Conservation (phyloP, 148 eudicot species). For the Pharnaceum exiguum region DNA sequence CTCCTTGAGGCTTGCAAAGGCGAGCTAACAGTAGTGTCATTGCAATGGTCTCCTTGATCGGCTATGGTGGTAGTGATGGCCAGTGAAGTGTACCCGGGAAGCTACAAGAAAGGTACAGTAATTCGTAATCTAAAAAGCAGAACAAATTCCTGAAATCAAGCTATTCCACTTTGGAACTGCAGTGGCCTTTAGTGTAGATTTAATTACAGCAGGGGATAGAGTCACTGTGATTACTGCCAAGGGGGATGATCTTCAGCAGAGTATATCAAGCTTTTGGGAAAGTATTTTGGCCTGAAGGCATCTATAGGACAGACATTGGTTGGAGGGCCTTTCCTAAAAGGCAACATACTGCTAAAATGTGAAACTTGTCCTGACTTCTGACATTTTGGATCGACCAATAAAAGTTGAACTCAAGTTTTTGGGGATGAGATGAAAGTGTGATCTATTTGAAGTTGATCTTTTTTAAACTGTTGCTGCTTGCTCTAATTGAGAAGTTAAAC, state of each 20-base stretch:
- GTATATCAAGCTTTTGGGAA: constrained; percentile 66
- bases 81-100: constrained; percentile 90
- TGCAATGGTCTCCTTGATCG: constrained; percentile 79
- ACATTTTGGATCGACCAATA: not conserved
- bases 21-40: constrained; percentile 50
- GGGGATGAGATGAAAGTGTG: too few relatives aligned
- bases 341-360: constrained; percentile 5
- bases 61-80: constrained; percentile 99
- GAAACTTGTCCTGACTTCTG: not conserved
- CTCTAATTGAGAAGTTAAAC: too few relatives aligned
- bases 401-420: too few relatives aligned
- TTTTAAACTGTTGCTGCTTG: too few relatives aligned
- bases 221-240: constrained; percentile 88
- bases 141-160: constrained; percentile 57
- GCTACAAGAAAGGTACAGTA: constrained; percentile 65
- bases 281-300: constrained; percentile 78
- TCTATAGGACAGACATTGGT: constrained; percentile 75
- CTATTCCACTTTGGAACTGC: constrained; percentile 92
- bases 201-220: constrained; percentile 79
- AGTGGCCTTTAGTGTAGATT: constrained; percentile 52
- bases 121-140: constrained; percentile 67
- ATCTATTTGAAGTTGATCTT: too few relatives aligned
- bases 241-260: constrained; percentile 61
- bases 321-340: constrained; percentile 80
- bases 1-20: constrained; percentile 85